Evolutionary conservation across 805 yeast species (phyloP).

Genomic region (Suhomyces sp.): DNA sequence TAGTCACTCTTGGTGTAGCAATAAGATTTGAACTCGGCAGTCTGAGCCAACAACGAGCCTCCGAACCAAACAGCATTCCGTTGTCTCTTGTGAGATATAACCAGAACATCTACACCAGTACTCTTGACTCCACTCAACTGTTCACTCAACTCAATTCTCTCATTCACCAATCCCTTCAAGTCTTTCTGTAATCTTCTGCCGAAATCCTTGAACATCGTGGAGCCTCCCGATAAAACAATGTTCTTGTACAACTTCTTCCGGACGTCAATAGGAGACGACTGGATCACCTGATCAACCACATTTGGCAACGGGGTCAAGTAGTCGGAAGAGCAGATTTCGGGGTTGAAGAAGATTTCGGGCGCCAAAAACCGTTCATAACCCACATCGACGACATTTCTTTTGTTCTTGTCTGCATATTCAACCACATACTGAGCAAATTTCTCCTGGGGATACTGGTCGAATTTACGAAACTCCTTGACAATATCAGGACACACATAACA

Average conservation of each 20-base stretch:
- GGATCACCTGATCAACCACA: conserved; percentile 94
- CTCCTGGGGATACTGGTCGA: conserved; percentile 84
- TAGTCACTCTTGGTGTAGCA: conserved; percentile 97
- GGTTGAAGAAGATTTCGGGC: conserved; percentile 98
- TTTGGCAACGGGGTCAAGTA: conserved; percentile 93
- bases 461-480: conserved; percentile 92
- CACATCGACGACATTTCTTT: conserved; percentile 64
- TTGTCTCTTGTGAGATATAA: conserved; percentile 94
- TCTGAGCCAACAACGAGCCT: conserved; percentile 94
- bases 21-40: conserved; percentile 92
- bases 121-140: conserved; percentile 69
- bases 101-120: conserved; percentile 96
- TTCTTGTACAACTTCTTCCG: conserved; percentile 94
- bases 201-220: conserved; percentile 97
- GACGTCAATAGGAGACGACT: conserved; percentile 94
- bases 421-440: conserved; percentile 91
- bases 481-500: conserved; percentile 98
- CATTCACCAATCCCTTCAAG: conserved; percentile 79
- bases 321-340: conserved; percentile 94
- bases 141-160: conserved; percentile 81
- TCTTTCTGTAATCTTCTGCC: conserved; percentile 98
- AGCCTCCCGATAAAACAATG: conserved; percentile 95
- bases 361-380: conserved; percentile 98
- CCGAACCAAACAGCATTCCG: conserved; percentile 99
- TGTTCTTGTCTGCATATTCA: conserved; percentile 70